These are phyloP conservation scores for Pythium vanterpoolii DNA, from an alignment of 352 stramenopile species.

Conservation along the genomic window DNA sequence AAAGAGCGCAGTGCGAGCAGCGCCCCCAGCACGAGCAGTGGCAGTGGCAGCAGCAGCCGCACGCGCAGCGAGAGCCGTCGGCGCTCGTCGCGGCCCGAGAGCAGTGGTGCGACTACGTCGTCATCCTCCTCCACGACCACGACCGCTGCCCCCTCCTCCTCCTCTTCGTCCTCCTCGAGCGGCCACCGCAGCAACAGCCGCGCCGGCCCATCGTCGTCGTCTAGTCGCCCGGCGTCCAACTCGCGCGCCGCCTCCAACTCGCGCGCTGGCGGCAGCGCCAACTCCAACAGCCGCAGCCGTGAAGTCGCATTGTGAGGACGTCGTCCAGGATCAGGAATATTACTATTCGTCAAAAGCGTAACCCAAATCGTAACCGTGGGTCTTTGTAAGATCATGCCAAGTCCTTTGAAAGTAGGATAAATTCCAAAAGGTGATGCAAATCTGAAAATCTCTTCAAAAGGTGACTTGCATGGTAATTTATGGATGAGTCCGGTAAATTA, in stretches of 20 bases:
- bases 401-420: no score
- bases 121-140: slow-evolving; percentile 29
- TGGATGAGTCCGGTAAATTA: no score
- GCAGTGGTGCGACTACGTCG: slow-evolving; percentile 23
- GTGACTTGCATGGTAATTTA: no score
- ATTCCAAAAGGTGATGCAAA: no score
- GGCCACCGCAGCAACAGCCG: slow-evolving; percentile 29
- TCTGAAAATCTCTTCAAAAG: no score
- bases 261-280: not conserved
- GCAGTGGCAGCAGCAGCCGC: slow-evolving; percentile 4
- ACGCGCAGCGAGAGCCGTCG: slow-evolving; percentile 14
- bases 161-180: no score
- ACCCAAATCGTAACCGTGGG: no score
- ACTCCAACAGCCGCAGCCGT: slow-evolving; percentile 1
- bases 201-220: slow-evolving; percentile 24
- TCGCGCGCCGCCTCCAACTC: no score
- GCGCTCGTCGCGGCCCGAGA: slow-evolving; percentile 20
- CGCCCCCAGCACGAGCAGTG: slow-evolving; percentile 20
- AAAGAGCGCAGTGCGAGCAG: slow-evolving; percentile 10
- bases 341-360: not conserved
- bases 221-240: not conserved
- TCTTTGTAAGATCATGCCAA: no score
- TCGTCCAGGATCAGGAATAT: no score
- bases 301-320: slow-evolving; percentile 10
- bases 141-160: no score